phyloP scores from a whole-genome alignment of 1,139 yeast genomes.

The Arxiozyma telluris region DNA sequence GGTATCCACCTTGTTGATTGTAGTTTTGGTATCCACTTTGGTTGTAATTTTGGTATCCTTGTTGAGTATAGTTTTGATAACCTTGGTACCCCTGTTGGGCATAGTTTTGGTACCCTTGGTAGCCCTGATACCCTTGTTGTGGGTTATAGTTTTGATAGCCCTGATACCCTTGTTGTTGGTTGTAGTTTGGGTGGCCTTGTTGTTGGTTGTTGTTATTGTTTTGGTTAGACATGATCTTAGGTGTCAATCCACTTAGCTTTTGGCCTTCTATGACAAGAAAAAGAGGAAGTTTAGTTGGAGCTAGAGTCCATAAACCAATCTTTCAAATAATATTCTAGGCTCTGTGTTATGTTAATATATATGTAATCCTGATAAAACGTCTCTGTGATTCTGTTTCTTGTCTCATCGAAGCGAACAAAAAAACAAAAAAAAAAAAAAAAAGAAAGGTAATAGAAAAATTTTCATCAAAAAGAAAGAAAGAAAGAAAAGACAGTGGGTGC shows the following conservation, averaged over 20 bases:
- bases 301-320: not conserved
- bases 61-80: not conserved
- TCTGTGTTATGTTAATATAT: not conserved
- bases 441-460: not conserved
- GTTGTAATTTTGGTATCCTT: slow-evolving; percentile 13
- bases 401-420: not conserved
- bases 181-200: slow-evolving; percentile 15
- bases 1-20: slow-evolving; percentile 1
- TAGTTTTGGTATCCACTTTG: slow-evolving; percentile 20
- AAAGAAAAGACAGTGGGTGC: not conserved
- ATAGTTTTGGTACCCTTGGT: slow-evolving; percentile 13
- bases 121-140: slow-evolving; percentile 25
- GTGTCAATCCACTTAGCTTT: not conserved
- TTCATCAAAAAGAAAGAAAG: not conserved
- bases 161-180: slow-evolving; percentile 21
- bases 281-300: no score
- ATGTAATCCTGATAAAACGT: not conserved
- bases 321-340: not conserved
- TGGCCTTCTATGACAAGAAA: not conserved
- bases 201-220: slow-evolving; percentile 13
- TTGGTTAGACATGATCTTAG: slow-evolving; percentile 22
- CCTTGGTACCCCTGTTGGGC: slow-evolving; percentile 13
- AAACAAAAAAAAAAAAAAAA: not conserved
- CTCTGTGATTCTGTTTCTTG: not conserved
- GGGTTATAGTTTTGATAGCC: slow-evolving; percentile 13